phyloP scores from a whole-genome alignment of 495 filamentous ascomycete species.

The Staphylotrichum tortipilum region DNA sequence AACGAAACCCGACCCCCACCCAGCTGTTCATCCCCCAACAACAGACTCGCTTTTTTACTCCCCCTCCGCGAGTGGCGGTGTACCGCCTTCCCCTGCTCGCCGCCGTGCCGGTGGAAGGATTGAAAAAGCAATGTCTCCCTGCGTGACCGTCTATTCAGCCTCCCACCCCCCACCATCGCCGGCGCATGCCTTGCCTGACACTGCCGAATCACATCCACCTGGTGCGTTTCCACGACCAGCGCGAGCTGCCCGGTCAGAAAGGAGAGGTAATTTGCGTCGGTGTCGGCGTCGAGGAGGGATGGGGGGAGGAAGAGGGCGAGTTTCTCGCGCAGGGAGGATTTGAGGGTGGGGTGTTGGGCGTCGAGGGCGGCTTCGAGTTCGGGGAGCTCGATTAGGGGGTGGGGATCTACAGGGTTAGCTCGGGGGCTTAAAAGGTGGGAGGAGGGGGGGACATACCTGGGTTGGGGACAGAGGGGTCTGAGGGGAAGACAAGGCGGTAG shows the following conservation, averaged over 20 bases:
- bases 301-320: conserved; percentile 22
- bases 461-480: conserved; percentile 7
- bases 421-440: no score
- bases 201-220: conserved; percentile 18
- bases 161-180: no score
- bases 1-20: no score
- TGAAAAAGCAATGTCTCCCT: not conserved
- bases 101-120: no score
- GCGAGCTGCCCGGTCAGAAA: conserved; percentile 24
- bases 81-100: no score
- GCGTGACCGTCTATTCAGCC: not conserved
- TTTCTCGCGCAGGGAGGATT: conserved; percentile 17
- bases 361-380: conserved; percentile 24
- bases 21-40: no score
- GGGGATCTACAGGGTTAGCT: conserved; percentile 15
- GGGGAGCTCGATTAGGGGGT: conserved; percentile 21
- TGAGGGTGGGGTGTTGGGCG: conserved; percentile 15
- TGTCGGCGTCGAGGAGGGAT: no score
- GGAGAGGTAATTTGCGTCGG: conserved; percentile 18
- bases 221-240: conserved; percentile 23
- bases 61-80: no score
- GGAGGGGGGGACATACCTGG: no score
- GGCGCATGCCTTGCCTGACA: not conserved
- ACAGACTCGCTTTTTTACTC: no score
- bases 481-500: conserved; percentile 18